phyloP scores from a whole-genome alignment of 2,329 filamentous ascomycete species.

The Emergomyces orientalis region DNA sequence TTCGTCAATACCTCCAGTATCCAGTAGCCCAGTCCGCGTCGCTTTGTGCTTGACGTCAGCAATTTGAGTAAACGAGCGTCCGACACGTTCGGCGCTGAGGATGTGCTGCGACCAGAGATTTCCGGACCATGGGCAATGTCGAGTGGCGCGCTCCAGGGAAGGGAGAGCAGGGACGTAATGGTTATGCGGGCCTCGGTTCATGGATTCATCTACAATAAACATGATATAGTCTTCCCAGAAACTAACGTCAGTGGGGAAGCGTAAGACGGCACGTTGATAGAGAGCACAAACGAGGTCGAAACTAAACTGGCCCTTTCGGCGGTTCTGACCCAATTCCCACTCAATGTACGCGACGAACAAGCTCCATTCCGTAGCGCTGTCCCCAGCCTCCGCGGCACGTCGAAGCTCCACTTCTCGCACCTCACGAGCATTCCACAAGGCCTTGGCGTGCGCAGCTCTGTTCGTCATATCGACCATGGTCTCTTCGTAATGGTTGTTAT shows the following conservation, averaged over 20 bases:
- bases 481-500: conserved; percentile 46
- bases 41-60: conserved; percentile 87
- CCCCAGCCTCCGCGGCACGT: conserved; percentile 43
- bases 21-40: conserved; percentile 74
- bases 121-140: conserved; percentile 90
- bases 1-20: conserved; percentile 76
- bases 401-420: conserved; percentile 46
- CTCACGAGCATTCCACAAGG: conserved; percentile 45
- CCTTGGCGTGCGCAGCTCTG: conserved; percentile 45
- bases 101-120: conserved; percentile 85
- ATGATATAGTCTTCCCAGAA: conserved; percentile 80
- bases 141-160: conserved; percentile 69
- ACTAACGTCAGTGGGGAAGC: conserved; percentile 63
- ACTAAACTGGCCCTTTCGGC: conserved; percentile 46
- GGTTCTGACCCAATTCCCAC: conserved; percentile 64
- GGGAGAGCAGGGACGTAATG: conserved; percentile 49
- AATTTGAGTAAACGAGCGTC: conserved; percentile 66
- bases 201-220: conserved; percentile 52
- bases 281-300: conserved; percentile 51
- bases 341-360: conserved; percentile 62
- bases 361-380: conserved; percentile 45
- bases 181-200: conserved; percentile 32
- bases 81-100: conserved; percentile 69
- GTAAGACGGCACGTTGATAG: conserved; percentile 66
- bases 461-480: conserved; percentile 49